Evolutionary conservation across 2,329 filamentous ascomycete genomes (phyloP).

Genomic region (Chaetothyriales sp.): DNA sequence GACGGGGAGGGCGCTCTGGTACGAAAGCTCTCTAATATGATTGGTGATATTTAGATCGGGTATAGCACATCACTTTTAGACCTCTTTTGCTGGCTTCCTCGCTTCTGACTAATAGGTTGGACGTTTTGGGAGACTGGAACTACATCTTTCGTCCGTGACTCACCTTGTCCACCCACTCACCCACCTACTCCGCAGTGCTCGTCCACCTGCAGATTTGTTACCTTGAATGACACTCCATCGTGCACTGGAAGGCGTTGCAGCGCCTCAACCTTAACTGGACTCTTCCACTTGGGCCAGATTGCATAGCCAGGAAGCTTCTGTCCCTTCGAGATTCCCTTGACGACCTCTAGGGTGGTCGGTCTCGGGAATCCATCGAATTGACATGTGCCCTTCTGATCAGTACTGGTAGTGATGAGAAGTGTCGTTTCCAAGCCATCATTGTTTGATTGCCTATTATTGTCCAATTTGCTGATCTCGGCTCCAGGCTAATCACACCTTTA

Average conservation of each 20-base stretch:
- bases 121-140: neutral
- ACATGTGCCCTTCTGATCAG: neutral
- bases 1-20: neutral
- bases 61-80: neutral
- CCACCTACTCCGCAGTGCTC: no score
- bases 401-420: constrained; percentile 13
- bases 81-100: neutral
- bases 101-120: neutral
- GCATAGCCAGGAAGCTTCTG: constrained; percentile 2
- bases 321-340: constrained; percentile 1
- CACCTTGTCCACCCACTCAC: neutral
- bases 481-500: neutral
- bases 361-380: neutral
- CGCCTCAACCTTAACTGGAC: no score
- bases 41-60: neutral
- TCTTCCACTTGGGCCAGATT: constrained; percentile 1
- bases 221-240: neutral
- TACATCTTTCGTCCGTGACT: neutral
- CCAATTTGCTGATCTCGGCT: constrained; percentile 17
- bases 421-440: constrained; percentile 14
- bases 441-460: constrained; percentile 11
- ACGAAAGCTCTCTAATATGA: neutral
- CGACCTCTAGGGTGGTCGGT: neutral
- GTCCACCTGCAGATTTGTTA: neutral
- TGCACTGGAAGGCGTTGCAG: neutral